Base-by-base conservation (phyloP, 768 basidiomycete species). In the Rhodosporidiobolus sp. region DNA sequence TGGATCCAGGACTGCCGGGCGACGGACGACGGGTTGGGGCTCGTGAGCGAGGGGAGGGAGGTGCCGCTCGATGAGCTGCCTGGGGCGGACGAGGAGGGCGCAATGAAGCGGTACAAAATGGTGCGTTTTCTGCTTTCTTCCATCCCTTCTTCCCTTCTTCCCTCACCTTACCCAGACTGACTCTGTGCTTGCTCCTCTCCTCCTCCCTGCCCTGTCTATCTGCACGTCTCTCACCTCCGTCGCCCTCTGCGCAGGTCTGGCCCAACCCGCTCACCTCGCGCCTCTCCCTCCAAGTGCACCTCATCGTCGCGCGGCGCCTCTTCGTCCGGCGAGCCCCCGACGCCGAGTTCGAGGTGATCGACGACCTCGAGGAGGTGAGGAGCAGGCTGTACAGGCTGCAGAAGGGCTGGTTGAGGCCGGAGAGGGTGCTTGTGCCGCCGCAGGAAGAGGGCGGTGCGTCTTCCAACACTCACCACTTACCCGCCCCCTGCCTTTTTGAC, bases 21-120 rank as follows among this genome's bases (percentile, higher is more conserved):
- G 24, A 45, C 11, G 12, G n/a, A 24, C 22, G 30, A 58, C 26
- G 65, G 65, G 26, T 53, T 58, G 10, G 56, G 46, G 3, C 48
- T 60, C 5, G 22, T n/a, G n/a, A 28, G 30, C 12, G 65, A 67
- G 6, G 65, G 57, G 8, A 32, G 28, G 22, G 65, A 67, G 57
- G 50, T 50, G 24, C 56, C 56, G 22, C 30, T n/a, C 24, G 65
- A 67, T 9, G 65, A 67, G 35, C 56, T 67, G 1, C 65, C 65
- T 3, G 14, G 20, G 17, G 48, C 28, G 26, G 65, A 67, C 2
- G n/a, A 35, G 48, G n/a, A 35, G 48, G 48, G 9, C 24, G 4
- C 20, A 3, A 34, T 66, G 1, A 66, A 26, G 65, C 55, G 45
- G 28, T 66, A 66, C 35, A 38, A 28, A 8, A 30, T 66, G 14